Evolutionary conservation across 805 yeast genomes (phyloP), one percentile per base, ranked within the genome.

Genomic region (Starmerella vaccinii): DNA sequence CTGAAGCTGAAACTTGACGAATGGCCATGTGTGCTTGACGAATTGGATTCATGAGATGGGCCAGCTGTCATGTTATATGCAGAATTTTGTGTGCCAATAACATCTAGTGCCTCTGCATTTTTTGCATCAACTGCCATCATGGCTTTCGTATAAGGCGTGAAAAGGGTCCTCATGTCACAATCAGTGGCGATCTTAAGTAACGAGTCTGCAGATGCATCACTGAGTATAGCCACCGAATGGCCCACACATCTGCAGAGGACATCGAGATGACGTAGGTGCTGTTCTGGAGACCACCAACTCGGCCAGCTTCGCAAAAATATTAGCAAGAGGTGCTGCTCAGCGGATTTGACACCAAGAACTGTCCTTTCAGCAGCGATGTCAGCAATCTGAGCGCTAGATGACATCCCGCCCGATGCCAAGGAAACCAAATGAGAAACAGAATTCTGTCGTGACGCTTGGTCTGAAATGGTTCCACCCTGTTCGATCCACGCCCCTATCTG

Each of bases 181-280:
- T 33, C 35, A 5, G 33, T 30, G 1, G 57, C 57, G 2, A 56
- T 22, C 16, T 41, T 41, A 8, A 47, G 51, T 19, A 56, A 32
- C 2, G 59, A 46, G 7, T 47, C 47, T 2, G 45, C 48, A 3
- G 58, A 53, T 1, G 58, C 55, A 4, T 39, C 29, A 7, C 50
- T 30, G 1, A 55, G 24, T 5, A 48, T 37, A 1, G 26, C 19
- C 2, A 47, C 30, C 1, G 49, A 35, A 29, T 49, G 48, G 8
- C 52, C 52, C 10, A 52, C 57, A 29, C 54, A 56, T 50, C 86
- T 73, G 37, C 89, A 80, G 15, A 92, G 68, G 3, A 87, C 69
- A 52, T 90, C 97, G 23, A 89, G 77, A 2, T 82, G 69, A 29
- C 77, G 74, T 50, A 82, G 74, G 59, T 81, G 80, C 10, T 79